phyloP scores from a whole-genome alignment of 805 yeast species.

The Geotrichum ghanense region DNA sequence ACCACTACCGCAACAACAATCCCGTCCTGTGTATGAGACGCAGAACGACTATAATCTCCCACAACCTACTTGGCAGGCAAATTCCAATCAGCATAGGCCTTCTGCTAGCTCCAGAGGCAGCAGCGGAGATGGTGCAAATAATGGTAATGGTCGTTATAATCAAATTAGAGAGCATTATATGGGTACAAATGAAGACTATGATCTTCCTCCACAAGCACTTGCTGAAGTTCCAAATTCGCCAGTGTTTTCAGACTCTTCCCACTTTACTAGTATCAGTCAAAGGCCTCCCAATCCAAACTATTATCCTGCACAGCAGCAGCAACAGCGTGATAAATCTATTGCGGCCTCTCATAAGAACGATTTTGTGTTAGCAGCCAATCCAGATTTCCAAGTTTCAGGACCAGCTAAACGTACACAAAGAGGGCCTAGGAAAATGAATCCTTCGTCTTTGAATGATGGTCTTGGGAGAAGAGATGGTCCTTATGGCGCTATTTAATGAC shows the following conservation, averaged over 20 bases:
- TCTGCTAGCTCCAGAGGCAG: too few species aligned
- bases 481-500: not conserved
- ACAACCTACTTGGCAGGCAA: too few species aligned
- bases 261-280: slow-evolving; percentile 15
- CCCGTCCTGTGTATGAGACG: too few species aligned
- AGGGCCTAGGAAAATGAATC: not conserved
- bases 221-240: slow-evolving; percentile 8
- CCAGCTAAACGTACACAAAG: not conserved
- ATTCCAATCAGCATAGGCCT: too few species aligned
- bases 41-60: too few species aligned
- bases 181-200: too few species aligned
- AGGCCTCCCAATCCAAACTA: slow-evolving; percentile 11
- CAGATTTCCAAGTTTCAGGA: slow-evolving; percentile 12
- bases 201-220: too few species aligned
- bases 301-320: slow-evolving; percentile 7
- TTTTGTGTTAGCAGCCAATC: slow-evolving; percentile 13
- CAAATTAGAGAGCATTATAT: too few species aligned
- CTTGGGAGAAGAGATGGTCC: not conserved
- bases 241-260: slow-evolving; percentile 13
- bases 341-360: slow-evolving; percentile 11
- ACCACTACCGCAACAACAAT: too few species aligned
- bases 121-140: too few species aligned
- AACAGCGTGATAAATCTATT: slow-evolving; percentile 9
- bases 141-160: too few species aligned
- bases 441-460: not conserved